Evolutionary conservation across 2,329 filamentous ascomycete species (phyloP), one percentile per base, ranked within the genome.

Genomic region (Fonsecaea pedrosoi): DNA sequence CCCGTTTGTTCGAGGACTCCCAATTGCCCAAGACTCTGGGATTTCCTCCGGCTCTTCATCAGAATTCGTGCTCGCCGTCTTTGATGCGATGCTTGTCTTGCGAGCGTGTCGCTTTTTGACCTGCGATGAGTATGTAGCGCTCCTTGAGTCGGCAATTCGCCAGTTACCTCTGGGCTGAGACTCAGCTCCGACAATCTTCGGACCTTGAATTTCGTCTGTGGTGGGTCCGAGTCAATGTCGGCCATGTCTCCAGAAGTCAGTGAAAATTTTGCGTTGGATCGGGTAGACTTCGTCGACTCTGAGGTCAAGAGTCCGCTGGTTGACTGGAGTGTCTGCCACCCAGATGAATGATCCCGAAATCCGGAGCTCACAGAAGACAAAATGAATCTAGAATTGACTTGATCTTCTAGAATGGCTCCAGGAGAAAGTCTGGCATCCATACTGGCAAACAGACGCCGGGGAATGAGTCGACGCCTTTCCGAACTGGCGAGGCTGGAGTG

Each of bases 281-380:
- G 18, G 15, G 25, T 25, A 21, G 59, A 61, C 35, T 38, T 67
- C 18, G 63, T 55, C n/a, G 60, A 58, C 15, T 50, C 35, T 7
- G 42, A 48, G 25, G 48, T 50, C 15, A 50, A 38, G 13, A 65
- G 34, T 50, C 62, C 61, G 25, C 64, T 69, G 12, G 69, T 65
- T 6, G 71, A 73, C 13, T 65, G 69, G 15, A 73, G 66, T 13
- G 67, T 70, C 53, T 71, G 70, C 71, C 71, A 73, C 32, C 71
- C 70, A 18, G 61, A 71, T 4, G 70, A 71, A 38, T 37, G 65
- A 25, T 34, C 42, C 32, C 38, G 54, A 25, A 54, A 42, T 15
- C 32, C 48, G 8, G 59, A 62, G 8, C n/a, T 55, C 21, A 25
- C 42, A 8, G 61, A 66, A 8, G 65, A 56, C 21, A 60, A 45